A percentile compares a stretch with the other conserved stretches of the same genome.
These are phyloP conservation scores for Ambrosia trifida DNA, from an alignment of 129 eudicot genomes.

Conservation along the genomic window DNA sequence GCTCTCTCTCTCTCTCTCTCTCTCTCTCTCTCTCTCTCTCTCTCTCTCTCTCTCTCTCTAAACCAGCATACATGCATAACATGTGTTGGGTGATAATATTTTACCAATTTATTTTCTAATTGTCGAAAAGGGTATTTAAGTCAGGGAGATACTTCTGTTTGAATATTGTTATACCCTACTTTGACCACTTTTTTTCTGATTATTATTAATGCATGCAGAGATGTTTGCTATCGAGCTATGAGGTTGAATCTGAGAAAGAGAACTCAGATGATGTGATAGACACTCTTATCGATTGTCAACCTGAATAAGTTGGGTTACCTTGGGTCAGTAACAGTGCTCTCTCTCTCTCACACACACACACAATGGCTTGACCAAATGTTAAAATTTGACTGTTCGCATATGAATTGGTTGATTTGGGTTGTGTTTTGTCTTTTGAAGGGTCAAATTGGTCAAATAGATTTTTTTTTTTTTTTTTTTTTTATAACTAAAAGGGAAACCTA, in stretches of 20 bases:
- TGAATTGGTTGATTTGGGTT: not conserved
- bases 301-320: slow-evolving; percentile 34
- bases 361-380: not conserved
- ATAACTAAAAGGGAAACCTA: too few species aligned
- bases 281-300: slow-evolving; percentile 35
- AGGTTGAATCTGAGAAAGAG: slow-evolving; percentile 53
- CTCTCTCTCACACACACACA: not conserved
- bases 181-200: slow-evolving; percentile 16
- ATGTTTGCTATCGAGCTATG: slow-evolving; percentile 61
- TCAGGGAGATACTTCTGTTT: not conserved
- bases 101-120: not conserved
- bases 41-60: not conserved
- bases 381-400: not conserved
- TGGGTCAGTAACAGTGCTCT: slow-evolving; percentile 29
- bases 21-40: not conserved
- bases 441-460: not conserved
- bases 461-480: too few species aligned
- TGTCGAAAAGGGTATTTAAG: not conserved
- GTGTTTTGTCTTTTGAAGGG: not conserved
- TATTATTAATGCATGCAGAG: slow-evolving; percentile 45
- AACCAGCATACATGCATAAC: not conserved
- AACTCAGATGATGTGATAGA: slow-evolving; percentile 32
- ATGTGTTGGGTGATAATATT: not conserved
- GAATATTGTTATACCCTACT: too few species aligned
- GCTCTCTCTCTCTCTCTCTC: not conserved